Conservation (phyloP, 208 protist species). For the Zelonia costaricensis region DNA sequence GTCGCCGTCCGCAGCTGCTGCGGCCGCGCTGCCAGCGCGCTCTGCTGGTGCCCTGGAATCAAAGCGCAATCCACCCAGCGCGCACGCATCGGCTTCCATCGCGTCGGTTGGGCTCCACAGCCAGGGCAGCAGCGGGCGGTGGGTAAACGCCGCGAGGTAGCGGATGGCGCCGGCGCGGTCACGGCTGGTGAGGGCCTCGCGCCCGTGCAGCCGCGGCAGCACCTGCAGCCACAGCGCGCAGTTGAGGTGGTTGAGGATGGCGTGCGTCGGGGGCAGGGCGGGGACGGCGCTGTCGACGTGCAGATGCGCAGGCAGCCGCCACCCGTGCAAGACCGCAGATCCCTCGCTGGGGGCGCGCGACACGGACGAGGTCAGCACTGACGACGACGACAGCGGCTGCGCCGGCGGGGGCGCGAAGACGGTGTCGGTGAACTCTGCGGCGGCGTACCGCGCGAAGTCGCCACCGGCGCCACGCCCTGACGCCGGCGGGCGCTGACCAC, state of each 20-base stretch:
- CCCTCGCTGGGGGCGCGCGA: not conserved
- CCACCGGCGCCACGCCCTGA: conserved; percentile 16
- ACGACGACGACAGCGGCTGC: too few relatives aligned
- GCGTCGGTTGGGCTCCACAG: conserved; percentile 32
- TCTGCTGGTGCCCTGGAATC: not conserved
- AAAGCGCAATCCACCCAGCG: not conserved
- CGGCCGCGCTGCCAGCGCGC: not conserved
- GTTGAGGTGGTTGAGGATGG: conserved; percentile 41
- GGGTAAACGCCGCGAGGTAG: conserved; percentile 47
- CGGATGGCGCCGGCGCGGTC: conserved; percentile 38
- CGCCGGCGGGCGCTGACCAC: conserved; percentile 8
- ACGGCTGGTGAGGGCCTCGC: conserved; percentile 36
- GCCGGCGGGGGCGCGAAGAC: conserved; percentile 1
- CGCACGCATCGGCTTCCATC: not conserved
- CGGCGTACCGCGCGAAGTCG: conserved; percentile 15
- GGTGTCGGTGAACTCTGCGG: conserved; percentile 19
- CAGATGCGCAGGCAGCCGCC: too few relatives aligned
- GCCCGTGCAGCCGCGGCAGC: conserved; percentile 39
- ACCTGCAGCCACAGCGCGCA: conserved; percentile 41
- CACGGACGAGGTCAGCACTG: not conserved
- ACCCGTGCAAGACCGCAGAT: too few relatives aligned
- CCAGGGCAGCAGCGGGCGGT: conserved; percentile 47
- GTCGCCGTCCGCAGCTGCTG: not conserved
- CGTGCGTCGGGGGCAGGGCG: conserved; percentile 8
- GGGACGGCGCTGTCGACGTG: conserved; percentile 15